Base-by-base conservation (phyloP, 228 moss, liverwort and hornwort genomes). In the Sphagnum fallax region DNA sequence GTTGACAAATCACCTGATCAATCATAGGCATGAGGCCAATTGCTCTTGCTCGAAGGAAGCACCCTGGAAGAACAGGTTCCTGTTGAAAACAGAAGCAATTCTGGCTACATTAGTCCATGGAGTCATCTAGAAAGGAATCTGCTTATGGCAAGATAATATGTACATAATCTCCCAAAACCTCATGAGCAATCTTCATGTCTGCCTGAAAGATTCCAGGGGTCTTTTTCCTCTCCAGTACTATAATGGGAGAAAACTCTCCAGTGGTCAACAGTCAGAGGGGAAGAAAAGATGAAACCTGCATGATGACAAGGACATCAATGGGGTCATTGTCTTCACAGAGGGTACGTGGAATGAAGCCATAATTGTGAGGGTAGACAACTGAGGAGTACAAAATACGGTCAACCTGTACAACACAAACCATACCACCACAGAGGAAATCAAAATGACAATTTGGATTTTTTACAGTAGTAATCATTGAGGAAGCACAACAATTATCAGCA, bases 291-390 rank as follows among this genome's bases (percentile, higher is more conserved):
- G 47, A 4, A 11, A 85, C 95, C 89, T 95, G 96, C 93, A 92
- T 92, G 6, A 92, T 86, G 52, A 96, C 89, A 4, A 96, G 83
- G 69, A 91, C 91, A 70, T 88, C 93, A 69, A 96, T 84, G 67
- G 91, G 96, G 67, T 96, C 96, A 71, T 96, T 82, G 75, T 96
- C 96, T 13, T 96, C 93, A 75, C 96, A 91, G 6, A 96, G 89
- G 47, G 92, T 96, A 65, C 96, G 86, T 16, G 96, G 96, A 65
- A 96, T 89, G 81, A 96, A 96, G 53, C 95, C 95, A 61, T 92
- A 92, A 80, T 96, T 96, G 80, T 92, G 92, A 49, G 96, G 93
- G 53, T 93, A 96, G 4, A 93, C 93, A 4, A 96, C 93, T n/a
- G 93, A 96, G 6, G 91, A 96, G 72, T 96, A 93, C 69, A 96